Evolutionary conservation across 805 yeast genomes (phyloP), one percentile per base, ranked within the genome.

Genomic region (Brettanomyces bruxellensis): DNA sequence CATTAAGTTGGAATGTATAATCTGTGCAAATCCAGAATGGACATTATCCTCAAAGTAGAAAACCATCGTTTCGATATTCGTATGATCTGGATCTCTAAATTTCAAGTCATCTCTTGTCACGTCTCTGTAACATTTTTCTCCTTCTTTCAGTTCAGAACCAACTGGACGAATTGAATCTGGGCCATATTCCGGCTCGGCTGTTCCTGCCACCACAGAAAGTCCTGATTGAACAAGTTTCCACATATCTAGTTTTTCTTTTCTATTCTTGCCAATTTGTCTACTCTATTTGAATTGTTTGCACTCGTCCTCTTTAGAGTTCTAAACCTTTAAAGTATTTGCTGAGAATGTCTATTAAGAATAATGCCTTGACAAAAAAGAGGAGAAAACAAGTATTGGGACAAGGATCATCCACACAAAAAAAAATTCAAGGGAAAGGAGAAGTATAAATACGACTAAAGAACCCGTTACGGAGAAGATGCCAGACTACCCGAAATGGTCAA

Each of bases 161-260:
- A 90, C 79, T n/a, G 97, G 78, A 58, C 84, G 91, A 54, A 93
- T 86, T 38, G 95, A 95, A 44, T 84, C 96, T 38, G 83, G 76
- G 45, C 99, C 99, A 59, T 93, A 93, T 61, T 85, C 95, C 25
- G 99, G 99, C 65, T 93, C 99, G 2, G 96, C 96, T 11, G 95
- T 79, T 46, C 99, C 99, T 5, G 97, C 91, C 41, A 89, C 93
- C 5, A 95, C 93, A n/a, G 97, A 86, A n/a, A 61, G 46, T 13
- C 66, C 67, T 4, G 62, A 53, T 49, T 63, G 67, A 41, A 62
- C 63, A 45, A 62, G 45, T 46, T 61, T 63, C 67, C 67, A 63
- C 67, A 63, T 63, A 24, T 38, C 34, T 14, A 24, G 24, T 12
- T 24, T 30, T 32, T 35, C 35, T 42, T n/a, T 34, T 34, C 35